Evolutionary conservation across 2,329 filamentous ascomycete genomes (phyloP), one percentile per base, ranked within the genome.

Genomic region (Ploettnerulaceae sp.): DNA sequence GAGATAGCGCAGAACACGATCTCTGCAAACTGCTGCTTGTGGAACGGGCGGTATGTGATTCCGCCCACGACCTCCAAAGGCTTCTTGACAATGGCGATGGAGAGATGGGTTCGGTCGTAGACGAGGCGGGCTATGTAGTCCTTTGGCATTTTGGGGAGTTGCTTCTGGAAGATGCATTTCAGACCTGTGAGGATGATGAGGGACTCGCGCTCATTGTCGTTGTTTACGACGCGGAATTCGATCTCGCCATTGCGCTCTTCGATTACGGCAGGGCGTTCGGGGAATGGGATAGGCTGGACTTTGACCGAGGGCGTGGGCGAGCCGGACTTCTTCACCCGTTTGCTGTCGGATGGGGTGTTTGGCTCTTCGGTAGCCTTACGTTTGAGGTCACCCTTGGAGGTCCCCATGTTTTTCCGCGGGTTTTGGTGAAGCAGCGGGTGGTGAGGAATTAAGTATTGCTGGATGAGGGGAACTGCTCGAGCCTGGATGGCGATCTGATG

Each of bases 1-100:
- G 87, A 94, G 60, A 98, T 95, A 57, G 93, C 93, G 66, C 91
- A 98, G 64, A 98, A 98, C 48, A 98, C 93, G 59, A 98, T 98
- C 70, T 98, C 93, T 55, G 93, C 93, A 63, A 98, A 98, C 59
- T 86, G 81, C 44, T 91, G 86, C 45, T 84, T 84, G 62, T 90
- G 89, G 70, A 98, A 98, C 0, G 90, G 90, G 11, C 91, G 82
- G 68, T 95, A 98, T 17, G 93, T 96, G 63, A 98, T 97, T 49
- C 93, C 93, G 53, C 90, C 91, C 33, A 95, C 86, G n/a, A 95
- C 89, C 62, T 96, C 89, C 39, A 96, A 74, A 0, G 93, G 91
- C 60, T 94, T 90, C 72, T 97, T 97, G 59, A 97, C 88, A 61
- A 98, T 97, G 17, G 93, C 93, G 59, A 98, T 95, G 29, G 89